Base-by-base conservation (phyloP, 2,329 filamentous ascomycete species). In the Didymella sp. region DNA sequence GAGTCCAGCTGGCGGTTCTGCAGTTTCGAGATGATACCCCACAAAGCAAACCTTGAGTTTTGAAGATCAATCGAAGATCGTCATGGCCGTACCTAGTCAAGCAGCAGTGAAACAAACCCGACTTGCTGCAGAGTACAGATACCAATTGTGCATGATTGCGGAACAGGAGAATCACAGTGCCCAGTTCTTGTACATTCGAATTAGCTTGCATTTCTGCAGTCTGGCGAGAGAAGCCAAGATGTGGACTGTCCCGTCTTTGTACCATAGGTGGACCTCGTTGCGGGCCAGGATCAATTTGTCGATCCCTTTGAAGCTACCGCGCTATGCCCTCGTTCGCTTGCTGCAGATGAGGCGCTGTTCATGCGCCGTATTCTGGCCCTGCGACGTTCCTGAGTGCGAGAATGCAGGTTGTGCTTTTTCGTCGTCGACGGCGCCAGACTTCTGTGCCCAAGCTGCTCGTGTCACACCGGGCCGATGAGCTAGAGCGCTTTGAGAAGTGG, bases 391-490 rank as follows among this genome's bases (percentile, higher is more conserved):
- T 28, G 30, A 44, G 25, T 24, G 49, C 48, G 49, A 57, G 43
- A 57, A 48, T 52, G 54, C 54, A 48, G 42, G 54, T 51, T 30
- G 37, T 48, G 43, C 47, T 52, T 52, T 57, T 48, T 44, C 48
- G 48, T 48, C n/a, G 33, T 51, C 37, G 48, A 52, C 48, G 48
- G 44, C 43, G 54, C 48, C 38, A 48, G 48, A 44, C 43, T 52
- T 43, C 30, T 52, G 44, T 44, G 48, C 48, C 48, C 50, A 27
- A 53, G 49, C 45, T 46, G 55, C 45, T 51, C 50, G 55, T 58
- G 50, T 58, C 55, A 58, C 55, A 33, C 55, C 55, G 70, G 70
- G 66, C 69, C 70, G 69, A 60, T 43, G 51, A 11, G 65, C 69
- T 72, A 73, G 62, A 37, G 24, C 62, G 19, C 8, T 28, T 63